Evolutionary conservation across 495 filamentous ascomycete species (phyloP), one percentile per base, ranked within the genome.

Genomic region (Annulohypoxylon bovei): DNA sequence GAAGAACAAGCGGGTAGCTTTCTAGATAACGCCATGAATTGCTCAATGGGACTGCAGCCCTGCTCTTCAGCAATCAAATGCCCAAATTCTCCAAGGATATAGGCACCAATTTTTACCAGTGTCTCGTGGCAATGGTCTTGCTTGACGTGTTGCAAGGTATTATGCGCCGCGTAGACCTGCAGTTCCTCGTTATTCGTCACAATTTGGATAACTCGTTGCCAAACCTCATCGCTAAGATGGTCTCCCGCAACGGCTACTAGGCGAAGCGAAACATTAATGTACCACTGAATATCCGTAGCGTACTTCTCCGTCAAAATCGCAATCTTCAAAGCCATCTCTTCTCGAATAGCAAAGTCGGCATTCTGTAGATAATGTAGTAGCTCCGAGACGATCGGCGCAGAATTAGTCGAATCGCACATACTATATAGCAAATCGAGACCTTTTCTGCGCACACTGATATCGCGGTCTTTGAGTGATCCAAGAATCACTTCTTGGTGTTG

Each of bases 321-420:
- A 75, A 99, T 96, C 81, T 99, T 99, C 56, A 99, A 81, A 7
- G 98, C 96, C 96, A 99, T 98, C 78, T 99, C 96, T 80, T 99
- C 96, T 55, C 96, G 87, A 69, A 99, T 97, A 1, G 94, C 93
- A 78, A 97, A 99, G 77, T 99, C 96, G 9, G 96, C 96, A 46
- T 91, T 97, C 71, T 98, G 95, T 4, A 99, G 86, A 80, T 98
- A 98, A 65, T 93, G 91, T 20, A 99, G 81, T 50, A 99, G 89
- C 81, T 99, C 96, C 54, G 91, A 89, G 39, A 99, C 96, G 68
- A 99, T 97, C 3, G 92, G 89, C 61, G 90, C 91, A 4, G 96
- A 92, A 79, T 98, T 99, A 2, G 90, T 90, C 33, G 90, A 87
- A 77, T 99, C 96, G 78, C 96, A 99, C 96, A 99, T 99, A 87